Percentiles rank a stretch among this genome's conserved stretches.
These are phyloP conservation scores for Danielia oregonensis DNA, from an alignment of 805 yeast species.

Conservation along the genomic window DNA sequence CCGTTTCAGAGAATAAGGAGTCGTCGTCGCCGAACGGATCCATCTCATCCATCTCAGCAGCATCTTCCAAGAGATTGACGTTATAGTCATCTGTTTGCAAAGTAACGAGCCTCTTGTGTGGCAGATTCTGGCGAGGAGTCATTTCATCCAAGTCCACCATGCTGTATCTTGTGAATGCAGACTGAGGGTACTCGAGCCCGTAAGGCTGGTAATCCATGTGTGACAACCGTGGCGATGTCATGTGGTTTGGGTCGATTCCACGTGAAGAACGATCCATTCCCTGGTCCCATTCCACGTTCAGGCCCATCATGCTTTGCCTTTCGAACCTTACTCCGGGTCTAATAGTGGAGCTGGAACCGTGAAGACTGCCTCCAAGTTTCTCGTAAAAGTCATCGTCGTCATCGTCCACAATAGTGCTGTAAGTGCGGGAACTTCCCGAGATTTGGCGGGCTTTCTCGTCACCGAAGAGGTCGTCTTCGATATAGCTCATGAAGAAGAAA, in stretches of 20 bases:
- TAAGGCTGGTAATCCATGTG: neutral
- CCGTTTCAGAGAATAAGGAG: slow-evolving; percentile 39
- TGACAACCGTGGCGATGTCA: neutral
- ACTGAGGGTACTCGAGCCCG: slow-evolving; percentile 11
- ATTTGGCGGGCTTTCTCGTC: slow-evolving; percentile 10
- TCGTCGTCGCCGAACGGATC: slow-evolving; percentile 46
- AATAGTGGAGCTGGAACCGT: slow-evolving; percentile 7
- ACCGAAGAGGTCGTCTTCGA: slow-evolving; percentile 17
- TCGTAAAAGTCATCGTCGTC: slow-evolving; percentile 16
- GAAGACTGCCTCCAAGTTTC: slow-evolving; percentile 15
- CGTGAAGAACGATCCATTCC: too few species aligned
- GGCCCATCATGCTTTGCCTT: too few species aligned
- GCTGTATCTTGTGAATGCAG: slow-evolving; percentile 13
- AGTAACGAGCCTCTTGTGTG: slow-evolving; percentile 3
- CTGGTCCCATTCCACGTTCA: too few species aligned
- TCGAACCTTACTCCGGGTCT: neutral
- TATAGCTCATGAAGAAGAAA: slow-evolving; percentile 5
- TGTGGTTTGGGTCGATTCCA: too few species aligned
- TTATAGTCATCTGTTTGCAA: slow-evolving; percentile 27
- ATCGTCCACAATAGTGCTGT: slow-evolving; percentile 7
- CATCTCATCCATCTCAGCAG: slow-evolving; percentile 29
- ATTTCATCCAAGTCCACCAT: neutral
- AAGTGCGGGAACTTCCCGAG: neutral
- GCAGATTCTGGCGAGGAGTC: neutral
- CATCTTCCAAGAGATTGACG: slow-evolving; percentile 39